These are phyloP conservation scores for Gastrolobium villosum DNA, from an alignment of 306 rosid genomes.

Conservation along the genomic window DNA sequence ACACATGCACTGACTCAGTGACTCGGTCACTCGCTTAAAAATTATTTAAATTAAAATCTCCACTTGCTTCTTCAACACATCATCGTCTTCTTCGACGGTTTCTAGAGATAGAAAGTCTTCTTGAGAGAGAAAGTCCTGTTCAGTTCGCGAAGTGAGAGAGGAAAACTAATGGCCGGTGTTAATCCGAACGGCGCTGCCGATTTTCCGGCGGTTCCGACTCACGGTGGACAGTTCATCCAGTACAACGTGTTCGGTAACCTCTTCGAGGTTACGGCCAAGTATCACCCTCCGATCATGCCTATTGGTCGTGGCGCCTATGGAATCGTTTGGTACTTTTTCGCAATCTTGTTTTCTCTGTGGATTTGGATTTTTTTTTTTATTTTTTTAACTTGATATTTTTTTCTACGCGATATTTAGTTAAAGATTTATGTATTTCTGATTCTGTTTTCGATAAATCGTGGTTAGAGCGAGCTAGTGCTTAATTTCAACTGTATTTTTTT, in stretches of 20 bases:
- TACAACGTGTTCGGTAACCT: conserved; percentile 91
- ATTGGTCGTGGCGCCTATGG: conserved; percentile 99
- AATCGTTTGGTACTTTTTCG: conserved; percentile 80
- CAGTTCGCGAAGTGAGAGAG: not conserved
- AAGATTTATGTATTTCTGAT: not conserved
- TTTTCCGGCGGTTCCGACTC: conserved; percentile 76
- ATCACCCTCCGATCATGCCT: conserved; percentile 95
- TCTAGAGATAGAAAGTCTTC: conserved; percentile 44
- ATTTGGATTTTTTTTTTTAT: no score
- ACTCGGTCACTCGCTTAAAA: not conserved
- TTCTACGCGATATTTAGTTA: no score
- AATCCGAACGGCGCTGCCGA: conserved; percentile 60
- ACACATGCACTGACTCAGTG: conserved; percentile 30
- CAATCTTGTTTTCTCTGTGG: not conserved
- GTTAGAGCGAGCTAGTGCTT: not conserved
- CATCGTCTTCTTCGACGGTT: conserved; percentile 25
- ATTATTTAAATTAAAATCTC: conserved; percentile 39
- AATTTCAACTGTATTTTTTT: not conserved
- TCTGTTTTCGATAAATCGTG: not conserved
- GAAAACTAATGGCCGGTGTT: conserved; percentile 64
- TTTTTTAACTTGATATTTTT: not conserved
- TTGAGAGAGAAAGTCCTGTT: conserved; percentile 38
- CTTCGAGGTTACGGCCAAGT: conserved; percentile 86
- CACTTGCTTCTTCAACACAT: conserved; percentile 42
- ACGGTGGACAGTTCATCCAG: conserved; percentile 83